These are phyloP conservation scores for Shiraia sp. DNA, from an alignment of 2,329 filamentous ascomycete genomes.

Conservation along the genomic window DNA sequence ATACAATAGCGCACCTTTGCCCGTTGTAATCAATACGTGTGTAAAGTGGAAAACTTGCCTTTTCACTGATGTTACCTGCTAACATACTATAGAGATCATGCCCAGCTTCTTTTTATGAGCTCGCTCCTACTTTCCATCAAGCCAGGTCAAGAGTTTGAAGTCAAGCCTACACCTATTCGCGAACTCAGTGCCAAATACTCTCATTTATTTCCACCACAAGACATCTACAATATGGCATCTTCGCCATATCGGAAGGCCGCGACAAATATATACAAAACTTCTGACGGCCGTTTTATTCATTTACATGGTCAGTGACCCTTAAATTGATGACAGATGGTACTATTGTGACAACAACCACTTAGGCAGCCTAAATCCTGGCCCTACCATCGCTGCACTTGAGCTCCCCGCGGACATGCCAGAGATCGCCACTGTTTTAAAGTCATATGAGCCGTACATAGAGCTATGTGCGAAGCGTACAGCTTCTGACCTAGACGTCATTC, in stretches of 20 bases:
- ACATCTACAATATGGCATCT: neutral
- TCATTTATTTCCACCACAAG: neutral
- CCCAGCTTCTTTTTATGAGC: slow-evolving; percentile 21
- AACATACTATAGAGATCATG: neutral
- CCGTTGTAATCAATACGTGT: slow-evolving; percentile 49
- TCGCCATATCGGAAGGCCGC: neutral
- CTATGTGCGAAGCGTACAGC: neutral
- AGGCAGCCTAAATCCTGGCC: neutral
- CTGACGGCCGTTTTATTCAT: neutral
- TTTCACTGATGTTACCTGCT: neutral
- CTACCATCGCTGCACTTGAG: neutral
- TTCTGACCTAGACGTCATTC: neutral
- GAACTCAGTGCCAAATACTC: slow-evolving; percentile 19
- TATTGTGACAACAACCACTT: neutral
- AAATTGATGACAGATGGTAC: neutral
- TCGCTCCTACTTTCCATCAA: slow-evolving; percentile 44
- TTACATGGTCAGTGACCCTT: neutral
- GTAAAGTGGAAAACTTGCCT: neutral
- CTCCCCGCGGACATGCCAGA: neutral
- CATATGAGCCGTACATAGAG: neutral
- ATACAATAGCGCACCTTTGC: slow-evolving; percentile 40
- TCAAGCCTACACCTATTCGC: slow-evolving; percentile 33
- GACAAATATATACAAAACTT: neutral
- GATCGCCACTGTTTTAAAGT: neutral
- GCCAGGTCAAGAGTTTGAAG: slow-evolving; percentile 31